phyloP scores from a whole-genome alignment of 371 early-diverging fungal species.

The Phascolomyces articulosus region DNA sequence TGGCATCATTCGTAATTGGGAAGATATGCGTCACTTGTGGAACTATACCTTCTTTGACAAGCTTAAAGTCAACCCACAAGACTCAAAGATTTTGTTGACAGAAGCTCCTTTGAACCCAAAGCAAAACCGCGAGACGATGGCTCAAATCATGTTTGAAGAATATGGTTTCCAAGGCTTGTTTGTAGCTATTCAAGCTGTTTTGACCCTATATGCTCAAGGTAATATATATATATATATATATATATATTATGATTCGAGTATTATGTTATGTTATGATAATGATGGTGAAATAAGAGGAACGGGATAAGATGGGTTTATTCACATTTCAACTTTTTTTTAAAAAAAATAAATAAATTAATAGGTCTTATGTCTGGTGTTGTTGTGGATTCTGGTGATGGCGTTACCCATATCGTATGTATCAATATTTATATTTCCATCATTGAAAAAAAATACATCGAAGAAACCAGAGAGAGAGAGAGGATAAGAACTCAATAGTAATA shows the following conservation, averaged over 20 bases:
- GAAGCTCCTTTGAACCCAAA: conserved; percentile 97
- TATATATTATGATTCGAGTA: no score
- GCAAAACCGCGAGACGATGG: conserved; percentile 91
- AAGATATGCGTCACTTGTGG: conserved; percentile 98
- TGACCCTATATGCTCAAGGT: conserved; percentile 98
- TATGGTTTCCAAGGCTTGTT: conserved; percentile 94
- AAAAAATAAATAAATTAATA: conserved; percentile 32
- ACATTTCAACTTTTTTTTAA: no score
- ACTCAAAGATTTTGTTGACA: conserved; percentile 92
- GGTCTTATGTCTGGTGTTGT: conserved; percentile 96
- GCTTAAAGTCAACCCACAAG: conserved; percentile 84
- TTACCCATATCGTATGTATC: conserved; percentile 87
- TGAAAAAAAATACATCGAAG: no score
- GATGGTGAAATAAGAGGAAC: no score
- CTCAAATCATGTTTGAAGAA: conserved; percentile 94
- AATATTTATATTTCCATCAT: no score
- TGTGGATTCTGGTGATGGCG: conserved; percentile 98
- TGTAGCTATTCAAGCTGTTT: conserved; percentile 96
- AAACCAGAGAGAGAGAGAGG: no score
- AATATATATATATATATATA: no score
- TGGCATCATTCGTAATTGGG: conserved; percentile 98
- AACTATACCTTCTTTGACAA: conserved; percentile 95
- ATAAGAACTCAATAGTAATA: no score
- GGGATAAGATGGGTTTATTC: no score
- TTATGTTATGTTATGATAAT: no score